Evolutionary conservation across 75 land plant species (phyloP).

Genomic region (Larix kaempferi): DNA sequence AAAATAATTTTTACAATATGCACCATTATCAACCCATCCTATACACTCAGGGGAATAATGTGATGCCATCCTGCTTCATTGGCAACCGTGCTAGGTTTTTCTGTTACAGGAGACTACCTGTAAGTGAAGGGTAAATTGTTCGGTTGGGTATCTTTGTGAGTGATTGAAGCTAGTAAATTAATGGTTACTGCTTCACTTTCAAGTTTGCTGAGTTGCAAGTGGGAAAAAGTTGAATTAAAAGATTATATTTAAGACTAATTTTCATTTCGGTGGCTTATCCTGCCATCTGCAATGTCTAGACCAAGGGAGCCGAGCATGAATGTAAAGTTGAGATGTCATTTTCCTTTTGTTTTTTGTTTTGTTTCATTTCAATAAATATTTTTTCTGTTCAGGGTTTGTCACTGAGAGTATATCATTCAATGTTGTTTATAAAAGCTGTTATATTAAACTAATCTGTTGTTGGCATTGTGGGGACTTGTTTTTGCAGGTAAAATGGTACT

Average conservation of each 20-base stretch:
- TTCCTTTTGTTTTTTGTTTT: conserved; percentile 6
- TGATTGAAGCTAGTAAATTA: not conserved
- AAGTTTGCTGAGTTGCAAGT: not conserved
- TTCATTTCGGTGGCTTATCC: not conserved
- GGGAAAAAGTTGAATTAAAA: too few species aligned
- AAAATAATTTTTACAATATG: not conserved
- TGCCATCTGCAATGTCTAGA: not conserved
- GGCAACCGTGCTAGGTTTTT: not conserved
- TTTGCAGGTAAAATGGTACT: conserved; percentile 17
- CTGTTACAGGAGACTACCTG: not conserved
- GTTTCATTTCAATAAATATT: not conserved
- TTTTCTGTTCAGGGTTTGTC: not conserved
- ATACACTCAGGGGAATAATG: not conserved
- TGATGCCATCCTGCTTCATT: not conserved
- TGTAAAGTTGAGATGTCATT: not conserved
- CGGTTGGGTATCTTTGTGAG: not conserved
- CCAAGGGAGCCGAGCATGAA: not conserved
- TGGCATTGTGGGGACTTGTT: not conserved
- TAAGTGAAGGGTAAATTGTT: not conserved
- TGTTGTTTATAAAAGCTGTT: not conserved
- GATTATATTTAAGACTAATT: too few species aligned
- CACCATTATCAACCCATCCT: not conserved
- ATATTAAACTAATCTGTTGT: conserved; percentile 1
- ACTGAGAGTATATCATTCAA: not conserved
- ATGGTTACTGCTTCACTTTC: not conserved